These are phyloP conservation scores for Colletotrichum godetiae DNA, from an alignment of 2,329 filamentous ascomycete species.

Conservation along the genomic window DNA sequence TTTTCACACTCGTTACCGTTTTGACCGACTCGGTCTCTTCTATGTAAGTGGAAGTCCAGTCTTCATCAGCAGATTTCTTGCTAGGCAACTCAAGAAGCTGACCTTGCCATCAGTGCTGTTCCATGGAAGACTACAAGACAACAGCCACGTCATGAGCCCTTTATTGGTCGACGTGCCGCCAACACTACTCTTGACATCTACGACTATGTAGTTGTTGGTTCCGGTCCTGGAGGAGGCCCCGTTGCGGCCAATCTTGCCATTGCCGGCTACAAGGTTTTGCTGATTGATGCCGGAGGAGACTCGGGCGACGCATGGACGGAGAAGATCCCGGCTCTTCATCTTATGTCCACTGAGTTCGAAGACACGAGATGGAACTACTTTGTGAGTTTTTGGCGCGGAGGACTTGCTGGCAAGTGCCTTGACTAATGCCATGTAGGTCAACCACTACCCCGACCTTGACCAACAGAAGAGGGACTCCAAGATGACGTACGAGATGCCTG, in stretches of 20 bases:
- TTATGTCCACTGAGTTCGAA: conserved; percentile 32
- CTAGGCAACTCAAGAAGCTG: background rate
- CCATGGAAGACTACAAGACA: background rate
- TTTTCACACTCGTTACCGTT: conserved; percentile 1
- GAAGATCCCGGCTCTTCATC: conserved; percentile 24
- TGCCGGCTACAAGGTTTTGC: conserved; percentile 64
- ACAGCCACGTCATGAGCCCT: conserved; percentile 5
- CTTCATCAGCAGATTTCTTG: background rate
- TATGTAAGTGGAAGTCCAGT: background rate
- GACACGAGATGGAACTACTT: conserved; percentile 33
- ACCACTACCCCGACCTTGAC: conserved; percentile 65
- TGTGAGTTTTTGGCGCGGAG: background rate
- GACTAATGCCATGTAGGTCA: conserved; percentile 54
- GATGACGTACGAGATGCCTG: conserved; percentile 49
- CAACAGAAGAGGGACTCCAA: conserved; percentile 62
- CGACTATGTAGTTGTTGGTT: conserved; percentile 69
- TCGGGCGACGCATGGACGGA: conserved; percentile 47
- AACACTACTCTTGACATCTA: conserved; percentile 45
- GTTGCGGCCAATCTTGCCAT: conserved; percentile 65
- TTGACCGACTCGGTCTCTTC: conserved; percentile 12
- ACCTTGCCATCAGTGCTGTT: background rate
- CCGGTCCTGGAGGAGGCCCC: conserved; percentile 65
- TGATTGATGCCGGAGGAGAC: conserved; percentile 69
- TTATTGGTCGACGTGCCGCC: background rate
- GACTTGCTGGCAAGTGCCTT: background rate